phyloP scores from a whole-genome alignment of 2,329 filamentous ascomycete species.

The Fusarium mundagurra region DNA sequence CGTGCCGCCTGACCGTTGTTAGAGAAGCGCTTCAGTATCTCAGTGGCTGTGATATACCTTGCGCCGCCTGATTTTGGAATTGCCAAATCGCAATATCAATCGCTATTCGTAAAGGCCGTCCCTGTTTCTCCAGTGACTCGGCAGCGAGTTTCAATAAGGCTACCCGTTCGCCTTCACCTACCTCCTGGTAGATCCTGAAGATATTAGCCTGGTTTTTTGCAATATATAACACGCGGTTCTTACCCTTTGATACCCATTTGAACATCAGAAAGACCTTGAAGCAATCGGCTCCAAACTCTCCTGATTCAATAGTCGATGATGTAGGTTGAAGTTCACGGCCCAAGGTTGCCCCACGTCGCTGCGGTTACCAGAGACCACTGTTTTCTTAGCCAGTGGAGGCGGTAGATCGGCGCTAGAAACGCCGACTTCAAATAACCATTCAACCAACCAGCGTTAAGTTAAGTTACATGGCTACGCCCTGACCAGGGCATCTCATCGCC shows the following conservation, averaged over 20 bases:
- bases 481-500: slow-evolving; percentile 28
- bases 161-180: slow-evolving; percentile 81
- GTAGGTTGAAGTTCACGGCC: slow-evolving; percentile 30
- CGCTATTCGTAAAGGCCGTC: slow-evolving; percentile 82
- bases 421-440: slow-evolving; percentile 34
- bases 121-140: slow-evolving; percentile 75
- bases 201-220: not conserved
- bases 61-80: slow-evolving; percentile 88
- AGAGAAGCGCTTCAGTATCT: not conserved
- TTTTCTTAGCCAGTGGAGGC: slow-evolving; percentile 39
- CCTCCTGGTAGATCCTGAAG: slow-evolving; percentile 85
- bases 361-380: slow-evolving; percentile 41
- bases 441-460: slow-evolving; percentile 37
- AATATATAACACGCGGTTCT: not conserved
- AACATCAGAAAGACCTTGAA: slow-evolving; percentile 15
- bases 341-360: slow-evolving; percentile 43
- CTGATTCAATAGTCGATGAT: slow-evolving; percentile 24
- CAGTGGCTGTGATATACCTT: slow-evolving; percentile 57
- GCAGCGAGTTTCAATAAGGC: slow-evolving; percentile 85
- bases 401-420: slow-evolving; percentile 43
- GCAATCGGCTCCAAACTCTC: slow-evolving; percentile 1
- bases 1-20: slow-evolving; percentile 68
- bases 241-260: slow-evolving; percentile 75
- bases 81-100: slow-evolving; percentile 98
- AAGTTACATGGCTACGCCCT: slow-evolving; percentile 27